Conservation (phyloP, 257 asterid species). For the Solanum clarkiae region DNA sequence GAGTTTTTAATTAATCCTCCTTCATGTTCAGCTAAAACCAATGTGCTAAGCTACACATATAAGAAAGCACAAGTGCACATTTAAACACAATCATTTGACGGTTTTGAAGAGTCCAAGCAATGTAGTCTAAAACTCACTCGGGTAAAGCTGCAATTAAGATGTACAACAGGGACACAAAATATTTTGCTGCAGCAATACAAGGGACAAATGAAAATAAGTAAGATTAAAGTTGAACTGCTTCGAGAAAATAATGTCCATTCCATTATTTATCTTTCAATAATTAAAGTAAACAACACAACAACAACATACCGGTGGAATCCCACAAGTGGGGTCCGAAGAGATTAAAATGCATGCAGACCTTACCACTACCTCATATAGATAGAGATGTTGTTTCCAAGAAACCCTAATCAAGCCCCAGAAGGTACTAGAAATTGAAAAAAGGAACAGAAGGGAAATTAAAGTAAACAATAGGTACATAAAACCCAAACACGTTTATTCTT, state of each 20-base stretch:
- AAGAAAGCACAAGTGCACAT: not conserved
- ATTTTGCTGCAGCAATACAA: not conserved
- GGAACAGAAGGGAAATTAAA: not conserved
- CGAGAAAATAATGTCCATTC: not conserved
- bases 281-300: too few species aligned
- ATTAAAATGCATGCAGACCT: too few species aligned
- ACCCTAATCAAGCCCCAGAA: too few species aligned
- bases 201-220: not conserved
- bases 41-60: slow-evolving; percentile 52
- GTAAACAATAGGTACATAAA: not conserved
- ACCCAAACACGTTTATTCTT: not conserved
- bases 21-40: slow-evolving; percentile 77
- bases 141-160: not conserved
- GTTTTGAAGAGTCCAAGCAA: too few species aligned
- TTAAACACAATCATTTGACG: not conserved
- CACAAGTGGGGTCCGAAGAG: too few species aligned
- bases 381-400: too few species aligned
- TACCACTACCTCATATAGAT: too few species aligned
- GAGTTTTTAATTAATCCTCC: slow-evolving; percentile 62
- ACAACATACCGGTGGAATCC: too few species aligned
- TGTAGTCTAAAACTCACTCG: not conserved
- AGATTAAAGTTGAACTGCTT: not conserved
- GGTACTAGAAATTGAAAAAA: too few species aligned
- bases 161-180: not conserved
- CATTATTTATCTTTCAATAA: not conserved